Evolutionary conservation across 2,329 filamentous ascomycete species (phyloP), one percentile per base, ranked within the genome.

Genomic region (Monosporascus ibericus): DNA sequence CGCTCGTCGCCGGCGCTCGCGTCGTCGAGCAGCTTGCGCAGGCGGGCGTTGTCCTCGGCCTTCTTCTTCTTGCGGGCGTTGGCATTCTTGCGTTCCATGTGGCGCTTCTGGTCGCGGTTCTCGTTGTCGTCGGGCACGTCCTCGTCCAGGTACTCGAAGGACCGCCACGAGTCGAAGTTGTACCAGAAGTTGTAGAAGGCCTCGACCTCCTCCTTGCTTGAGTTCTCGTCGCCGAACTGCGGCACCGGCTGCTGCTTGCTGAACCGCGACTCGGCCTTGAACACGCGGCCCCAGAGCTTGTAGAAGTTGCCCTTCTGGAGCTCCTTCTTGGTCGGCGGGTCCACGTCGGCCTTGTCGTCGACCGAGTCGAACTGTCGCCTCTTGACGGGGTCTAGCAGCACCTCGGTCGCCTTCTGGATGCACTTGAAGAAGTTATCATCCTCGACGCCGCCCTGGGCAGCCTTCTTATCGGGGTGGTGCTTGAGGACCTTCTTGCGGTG

Each of bases 361-460:
- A 97, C 92, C 2, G 90, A 96, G 74, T 99, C 94, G 75, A 88
- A 99, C 75, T 99, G 94, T 54, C 92, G 86, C 57, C 94, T 89
- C 77, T 90, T 95, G 70, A 86, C 80, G 49, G 94, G 94, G 76
- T 99, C 94, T 51, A 90, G 82, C 18, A 99, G 87, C 49, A 97
- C 82, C 67, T 99, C 94, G 64, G 88, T 92, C 53, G 94, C 94
- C 75, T 96, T 96, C 72, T 99, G 95, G 72, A 99, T 99, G 75
- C 95, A 99, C 82, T 99, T 99, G 87, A 99, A 99, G 81, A 99
- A 99, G 72, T 88, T 90, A 73, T 99, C 94, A 73, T 96, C 92
- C 66, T 97, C 92, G 62, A 84, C 82, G 65, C 84, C 82, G 56
- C 94, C 94, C 47, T 86, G 82, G 27, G 94, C 94, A 17, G 95